These are phyloP conservation scores for Ramaria sp. DNA, from an alignment of 768 basidiomycete genomes.

Conservation along the genomic window DNA sequence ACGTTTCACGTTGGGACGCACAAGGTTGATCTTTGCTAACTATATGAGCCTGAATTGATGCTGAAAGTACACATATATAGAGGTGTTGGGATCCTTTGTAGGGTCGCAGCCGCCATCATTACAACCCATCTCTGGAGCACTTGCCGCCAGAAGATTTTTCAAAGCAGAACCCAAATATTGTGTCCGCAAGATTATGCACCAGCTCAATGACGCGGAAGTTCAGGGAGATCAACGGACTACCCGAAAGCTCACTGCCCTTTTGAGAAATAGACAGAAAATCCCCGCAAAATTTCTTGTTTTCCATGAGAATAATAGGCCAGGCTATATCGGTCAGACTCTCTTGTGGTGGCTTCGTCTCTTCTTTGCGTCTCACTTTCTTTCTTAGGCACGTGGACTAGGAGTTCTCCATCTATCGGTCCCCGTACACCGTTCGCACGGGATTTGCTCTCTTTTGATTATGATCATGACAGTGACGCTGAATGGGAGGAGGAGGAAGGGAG, in stretches of 20 bases:
- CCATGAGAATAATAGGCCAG: slow-evolving; percentile 74
- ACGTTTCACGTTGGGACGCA: slow-evolving; percentile 21
- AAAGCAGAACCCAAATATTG: slow-evolving; percentile 23
- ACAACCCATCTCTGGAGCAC: neutral
- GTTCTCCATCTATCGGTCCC: slow-evolving; percentile 66
- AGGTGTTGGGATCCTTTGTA: slow-evolving; percentile 6
- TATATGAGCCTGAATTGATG: neutral
- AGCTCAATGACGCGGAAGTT: slow-evolving; percentile 70
- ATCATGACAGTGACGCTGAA: slow-evolving; percentile 90
- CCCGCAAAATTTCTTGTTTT: slow-evolving; percentile 82
- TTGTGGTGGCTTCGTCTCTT: neutral
- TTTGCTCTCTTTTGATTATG: slow-evolving; percentile 69
- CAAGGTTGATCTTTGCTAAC: slow-evolving; percentile 25
- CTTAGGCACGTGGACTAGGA: slow-evolving; percentile 73
- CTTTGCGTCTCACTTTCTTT: neutral
- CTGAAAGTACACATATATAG: neutral
- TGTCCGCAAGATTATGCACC: slow-evolving; percentile 42
- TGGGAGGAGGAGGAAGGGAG: slow-evolving; percentile 85
- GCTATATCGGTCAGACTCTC: slow-evolving; percentile 58
- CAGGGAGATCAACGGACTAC: slow-evolving; percentile 60
- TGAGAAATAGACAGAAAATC: slow-evolving; percentile 50
- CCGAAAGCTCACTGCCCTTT: slow-evolving; percentile 45
- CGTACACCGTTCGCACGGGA: slow-evolving; percentile 79
- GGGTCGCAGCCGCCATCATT: slow-evolving; percentile 9
- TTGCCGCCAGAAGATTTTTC: slow-evolving; percentile 10